Base-by-base conservation (phyloP, 805 yeast genomes). In the Metschnikowia continentalis region DNA sequence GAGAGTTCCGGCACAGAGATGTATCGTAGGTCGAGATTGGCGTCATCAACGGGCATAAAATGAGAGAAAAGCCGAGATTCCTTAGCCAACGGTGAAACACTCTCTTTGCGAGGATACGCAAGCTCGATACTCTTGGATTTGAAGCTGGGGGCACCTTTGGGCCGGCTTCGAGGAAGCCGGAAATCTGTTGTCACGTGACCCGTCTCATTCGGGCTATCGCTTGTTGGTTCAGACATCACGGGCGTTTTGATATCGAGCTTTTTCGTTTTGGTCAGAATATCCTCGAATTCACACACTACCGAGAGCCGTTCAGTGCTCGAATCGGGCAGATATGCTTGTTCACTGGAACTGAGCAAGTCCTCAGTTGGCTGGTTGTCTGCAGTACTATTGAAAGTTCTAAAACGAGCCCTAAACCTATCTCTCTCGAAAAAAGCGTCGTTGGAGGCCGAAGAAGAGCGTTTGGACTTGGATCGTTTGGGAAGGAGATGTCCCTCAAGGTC, bases 361-460 rank as follows among this genome's bases (percentile, higher is more conserved):
- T 23, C 47, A 26, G 54, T 33, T 39, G 57, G 22, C 10, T 33
- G 36, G 2, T 22, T 37, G n/a, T 42, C 38, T 23, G 46, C 38
- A 20, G 38, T 35, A 33, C 33, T n/a, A 51, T 73, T 73, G 50
- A 73, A 61, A 19, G 65, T 62, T 47, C 65, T 68, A 30, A 70
- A 56, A 20, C 77, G 61, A 11, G 76, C 77, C 38, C 74, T 57
- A 49, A 72, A 72, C 35, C 78, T 56, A 52, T 72, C 78, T 32
- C 77, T 58, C 54, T 74, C 78, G 55, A 68, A 67, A 5, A 66
- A 35, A 19, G 65, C 58, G 53, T 73, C 78, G 53, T 72, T 72
- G 13, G 76, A 71, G 14, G 73, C 52, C 2, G 77, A 72, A 2
- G 71, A 64, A 1, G 76, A 65, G 22, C 78, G 55, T 52, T 74